phyloP scores from a whole-genome alignment of 352 stramenopile species.

The Elongisporangium prolatum region DNA sequence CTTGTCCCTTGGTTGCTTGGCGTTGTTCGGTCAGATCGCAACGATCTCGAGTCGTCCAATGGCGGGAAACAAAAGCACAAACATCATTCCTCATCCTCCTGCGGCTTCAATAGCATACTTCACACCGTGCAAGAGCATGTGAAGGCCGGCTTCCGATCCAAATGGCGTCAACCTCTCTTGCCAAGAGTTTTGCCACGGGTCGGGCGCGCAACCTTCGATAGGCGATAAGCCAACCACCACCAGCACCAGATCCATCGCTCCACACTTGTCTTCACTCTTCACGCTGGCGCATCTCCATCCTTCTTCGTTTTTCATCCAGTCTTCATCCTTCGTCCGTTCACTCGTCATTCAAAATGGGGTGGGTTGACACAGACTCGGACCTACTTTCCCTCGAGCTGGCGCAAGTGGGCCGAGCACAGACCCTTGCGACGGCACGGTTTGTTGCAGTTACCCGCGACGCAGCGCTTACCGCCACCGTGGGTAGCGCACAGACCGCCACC shows the following conservation, averaged over 20 bases:
- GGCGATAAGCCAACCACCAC: slow-evolving; percentile 3
- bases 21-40: too few species aligned
- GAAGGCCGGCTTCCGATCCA: too few species aligned
- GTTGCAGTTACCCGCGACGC: slow-evolving; percentile 50
- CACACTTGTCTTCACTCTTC: slow-evolving; percentile 20
- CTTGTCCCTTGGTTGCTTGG: too few species aligned
- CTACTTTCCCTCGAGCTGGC: slow-evolving; percentile 15
- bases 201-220: too few species aligned
- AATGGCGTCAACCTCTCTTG: too few species aligned
- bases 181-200: too few species aligned
- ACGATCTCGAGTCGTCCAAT: too few species aligned
- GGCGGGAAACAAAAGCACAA: too few species aligned
- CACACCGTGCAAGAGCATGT: too few species aligned
- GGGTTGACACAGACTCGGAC: neutral
- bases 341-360: slow-evolving; percentile 1
- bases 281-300: slow-evolving; percentile 23
- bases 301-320: slow-evolving; percentile 19
- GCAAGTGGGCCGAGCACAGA: slow-evolving; percentile 76
- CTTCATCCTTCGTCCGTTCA: slow-evolving; percentile 9
- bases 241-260: slow-evolving; percentile 17
- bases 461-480: slow-evolving; percentile 86
- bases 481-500: slow-evolving; percentile 62
- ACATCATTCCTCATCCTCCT: too few species aligned
- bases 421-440: slow-evolving; percentile 82
- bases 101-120: too few species aligned